Base-by-base conservation (phyloP, 345 rosid genomes). In the Anastatica hierochuntica region DNA sequence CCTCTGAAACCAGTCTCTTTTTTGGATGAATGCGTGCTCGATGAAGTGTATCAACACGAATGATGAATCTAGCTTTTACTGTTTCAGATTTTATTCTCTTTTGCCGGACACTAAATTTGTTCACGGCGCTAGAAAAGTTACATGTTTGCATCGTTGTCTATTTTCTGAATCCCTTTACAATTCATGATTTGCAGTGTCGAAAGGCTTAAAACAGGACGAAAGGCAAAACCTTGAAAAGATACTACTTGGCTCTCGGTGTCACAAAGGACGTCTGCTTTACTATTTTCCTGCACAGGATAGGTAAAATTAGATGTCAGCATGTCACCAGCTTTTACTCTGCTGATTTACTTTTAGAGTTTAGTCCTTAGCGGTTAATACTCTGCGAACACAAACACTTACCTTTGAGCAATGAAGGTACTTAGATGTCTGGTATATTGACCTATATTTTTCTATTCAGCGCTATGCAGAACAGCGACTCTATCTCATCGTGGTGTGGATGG, bases 401-500 rank as follows among this genome's bases (percentile, higher is more conserved):
- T n/a, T n/a, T n/a, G 13, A 34, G 5, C 52, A 14, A 64, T 53
- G 20, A 31, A 41, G 11, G 11, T 31, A 53, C 33, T 38, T 47
- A 8, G 40, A 47, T 46, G 24, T 53, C 42, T 63, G 40, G 63
- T 46, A 24, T 34, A 9, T 50, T 47, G 45, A 21, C 48, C 14
- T 34, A 4, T 27, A 34, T n/a, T n/a, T n/a, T n/a, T n/a, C n/a
- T n/a, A 7, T 78, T 58, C 83, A 83, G 96, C 54, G 51, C 74
- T 43, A 50, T 17, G 5, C 72, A 63, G 69, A 72, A 73, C 68
- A 66, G 55, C 17, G 82, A 76, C 41, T 74, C 83, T 21, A 67
- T 75, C 58, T 86, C 96, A 30, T 82, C 89, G 62, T 90, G 98
- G 98, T 90, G 96, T 45, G 98, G 98, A 49, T 90, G 96, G 96